Base-by-base conservation (phyloP, 2,329 filamentous ascomycete species). In the Microdochium nivale region DNA sequence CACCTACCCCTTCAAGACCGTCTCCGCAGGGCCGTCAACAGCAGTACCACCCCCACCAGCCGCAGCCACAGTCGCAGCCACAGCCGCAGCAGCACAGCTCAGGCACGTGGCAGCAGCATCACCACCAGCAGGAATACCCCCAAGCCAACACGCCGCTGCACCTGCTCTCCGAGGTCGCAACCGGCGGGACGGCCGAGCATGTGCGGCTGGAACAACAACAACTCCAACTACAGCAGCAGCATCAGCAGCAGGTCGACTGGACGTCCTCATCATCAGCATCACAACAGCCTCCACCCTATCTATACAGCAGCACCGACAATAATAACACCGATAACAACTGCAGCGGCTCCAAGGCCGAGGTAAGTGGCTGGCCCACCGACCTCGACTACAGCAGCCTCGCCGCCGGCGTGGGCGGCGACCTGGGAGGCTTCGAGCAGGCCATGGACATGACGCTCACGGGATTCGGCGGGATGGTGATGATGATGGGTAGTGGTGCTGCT, bases 81-180 rank as follows among this genome's bases (percentile, higher is more conserved):
- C 55, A 57, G 16, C n/a, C 27, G 14, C 50, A 51, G 21, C 44
- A 25, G 27, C n/a, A 47, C 52, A 48, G 47, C 16, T 48, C 51
- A 49, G 23, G 25, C 47, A 8, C 49, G 49, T 44, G 56, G 13
- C 52, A 52, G 30, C 50, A 56, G 43, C 60, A 62, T 48, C 57
- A 59, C 50, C 54, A 55, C 33, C 46, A 54, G n/a, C 60, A 59
- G 23, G 62, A 63, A 25, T 66, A 66, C 50, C 55, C 60, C 51
- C 46, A 68, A 0, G 70, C 69, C 30, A 79, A 76, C 58, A 80
- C 78, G 0, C 78, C 78, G 1, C 69, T 81, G 3, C 76, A 81
- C 50, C 67, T 81, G 24, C 70, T 81, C 7, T 81, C 78, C 35
- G 79, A 81, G 57, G 73, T 81, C 32, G 78, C 78, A n/a, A 75